Percentiles rank a stretch among this genome's conserved stretches.
Evolutionary conservation across 805 yeast genomes (phyloP).

Genomic region (Candida qinlingensis): DNA sequence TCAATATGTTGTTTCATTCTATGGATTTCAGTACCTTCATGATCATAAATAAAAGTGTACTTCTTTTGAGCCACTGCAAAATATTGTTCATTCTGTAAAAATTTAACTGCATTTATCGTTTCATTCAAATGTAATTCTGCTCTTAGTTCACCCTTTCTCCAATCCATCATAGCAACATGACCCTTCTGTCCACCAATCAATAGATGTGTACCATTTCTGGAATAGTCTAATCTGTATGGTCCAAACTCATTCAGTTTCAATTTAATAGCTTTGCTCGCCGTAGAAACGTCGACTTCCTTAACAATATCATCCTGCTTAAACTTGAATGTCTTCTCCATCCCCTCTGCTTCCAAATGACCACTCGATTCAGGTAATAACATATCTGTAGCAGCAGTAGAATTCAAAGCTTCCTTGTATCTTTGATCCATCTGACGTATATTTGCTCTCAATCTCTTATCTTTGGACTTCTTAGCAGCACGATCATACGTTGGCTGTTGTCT

Average conservation of each 20-base stretch:
- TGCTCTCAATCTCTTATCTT: constrained; percentile 58
- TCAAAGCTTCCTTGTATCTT: constrained; percentile 72
- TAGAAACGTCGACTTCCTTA: constrained; percentile 68
- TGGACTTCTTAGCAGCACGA: constrained; percentile 29
- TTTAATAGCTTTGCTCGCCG: constrained; percentile 71
- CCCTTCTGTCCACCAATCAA: constrained; percentile 88
- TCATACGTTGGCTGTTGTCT: constrained; percentile 17
- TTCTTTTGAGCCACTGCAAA: constrained; percentile 97
- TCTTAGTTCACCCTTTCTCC: constrained; percentile 80
- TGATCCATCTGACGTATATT: constrained; percentile 63
- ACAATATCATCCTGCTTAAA: constrained; percentile 76
- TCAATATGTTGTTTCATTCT: constrained; percentile 87
- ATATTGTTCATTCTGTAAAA: constrained; percentile 85
- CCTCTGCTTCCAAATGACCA: constrained; percentile 87
- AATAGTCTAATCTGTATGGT: constrained; percentile 77
- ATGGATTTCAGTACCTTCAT: constrained; percentile 87
- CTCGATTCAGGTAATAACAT: constrained; percentile 75
- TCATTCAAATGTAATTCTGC: constrained; percentile 84
- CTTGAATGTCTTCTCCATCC: constrained; percentile 89
- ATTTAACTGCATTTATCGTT: constrained; percentile 85
- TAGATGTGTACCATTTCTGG: constrained; percentile 82
- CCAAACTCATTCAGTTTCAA: constrained; percentile 74
- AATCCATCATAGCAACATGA: constrained; percentile 92
- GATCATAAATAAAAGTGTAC: constrained; percentile 88
- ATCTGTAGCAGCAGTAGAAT: constrained; percentile 82